Conservation (phyloP, 768 basidiomycete species). For the Mycena vulgaris region DNA sequence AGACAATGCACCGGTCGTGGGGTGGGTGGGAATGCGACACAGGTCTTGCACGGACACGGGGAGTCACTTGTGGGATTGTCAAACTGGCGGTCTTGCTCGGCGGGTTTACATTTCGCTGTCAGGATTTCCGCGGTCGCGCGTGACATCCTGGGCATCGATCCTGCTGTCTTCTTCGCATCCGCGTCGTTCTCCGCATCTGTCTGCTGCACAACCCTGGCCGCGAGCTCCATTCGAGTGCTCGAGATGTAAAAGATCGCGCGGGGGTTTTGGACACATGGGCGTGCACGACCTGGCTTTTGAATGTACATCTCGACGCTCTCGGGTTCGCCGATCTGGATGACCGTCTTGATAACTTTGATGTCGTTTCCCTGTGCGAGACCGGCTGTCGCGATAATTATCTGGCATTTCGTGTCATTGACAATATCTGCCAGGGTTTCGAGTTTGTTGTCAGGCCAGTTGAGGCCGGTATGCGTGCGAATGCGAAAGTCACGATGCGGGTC, state of each 20-base stretch:
- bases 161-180: neutral
- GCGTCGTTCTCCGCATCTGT: conserved; percentile 11
- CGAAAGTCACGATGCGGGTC: conserved; percentile 1
- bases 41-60: neutral
- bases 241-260: conserved; percentile 10
- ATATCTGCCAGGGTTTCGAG: neutral
- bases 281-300: neutral
- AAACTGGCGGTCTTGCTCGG: conserved; percentile 8
- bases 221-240: neutral
- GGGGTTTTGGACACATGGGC: neutral
- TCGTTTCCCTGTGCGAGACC: conserved; percentile 11
- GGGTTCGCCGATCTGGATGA: conserved; percentile 10
- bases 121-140: conserved; percentile 8
- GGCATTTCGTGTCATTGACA: neutral
- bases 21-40: neutral
- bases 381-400: conserved; percentile 6
- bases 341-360: conserved; percentile 1
- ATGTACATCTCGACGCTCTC: conserved; percentile 18
- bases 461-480: conserved; percentile 1
- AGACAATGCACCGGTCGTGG: neutral
- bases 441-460: conserved; percentile 3
- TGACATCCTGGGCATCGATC: conserved; percentile 1
- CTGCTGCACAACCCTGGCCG: neutral
- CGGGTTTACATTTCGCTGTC: conserved; percentile 3
- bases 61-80: neutral